phyloP scores from a whole-genome alignment of 2,329 filamentous ascomycete genomes.

The Alternaria incomplexa region DNA sequence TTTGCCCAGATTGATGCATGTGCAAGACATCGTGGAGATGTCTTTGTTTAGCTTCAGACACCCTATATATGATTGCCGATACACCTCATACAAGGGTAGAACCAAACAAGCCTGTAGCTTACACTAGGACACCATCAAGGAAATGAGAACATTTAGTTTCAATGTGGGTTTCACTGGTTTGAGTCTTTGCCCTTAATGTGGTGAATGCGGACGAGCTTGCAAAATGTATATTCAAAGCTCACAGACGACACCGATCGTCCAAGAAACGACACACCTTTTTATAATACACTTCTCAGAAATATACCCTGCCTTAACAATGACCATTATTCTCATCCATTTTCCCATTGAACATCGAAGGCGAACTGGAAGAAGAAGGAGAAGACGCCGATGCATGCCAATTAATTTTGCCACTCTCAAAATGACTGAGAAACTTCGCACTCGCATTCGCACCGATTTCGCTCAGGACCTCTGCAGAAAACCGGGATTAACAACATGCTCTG shows the following conservation, averaged over 20 bases:
- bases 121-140: too few species aligned
- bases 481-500: not conserved
- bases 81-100: too few species aligned
- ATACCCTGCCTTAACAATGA: conserved; percentile 3
- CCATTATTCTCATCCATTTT: conserved; percentile 1
- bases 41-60: too few species aligned
- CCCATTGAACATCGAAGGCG: not conserved
- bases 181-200: too few species aligned
- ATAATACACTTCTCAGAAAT: not conserved
- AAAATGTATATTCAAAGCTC: not conserved
- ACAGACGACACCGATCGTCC: not conserved
- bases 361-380: not conserved
- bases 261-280: not conserved
- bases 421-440: not conserved
- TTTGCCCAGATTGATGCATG: too few species aligned
- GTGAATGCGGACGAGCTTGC: not conserved
- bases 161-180: too few species aligned
- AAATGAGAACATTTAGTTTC: too few species aligned
- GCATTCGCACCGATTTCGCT: conserved; percentile 3
- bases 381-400: conserved; percentile 1
- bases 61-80: too few species aligned
- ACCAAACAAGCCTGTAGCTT: too few species aligned
- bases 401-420: not conserved
- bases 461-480: conserved; percentile 1
- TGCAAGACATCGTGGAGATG: too few species aligned